phyloP scores from a whole-genome alignment of 2,329 filamentous ascomycete genomes.

The Coniochaeta prunicola region DNA sequence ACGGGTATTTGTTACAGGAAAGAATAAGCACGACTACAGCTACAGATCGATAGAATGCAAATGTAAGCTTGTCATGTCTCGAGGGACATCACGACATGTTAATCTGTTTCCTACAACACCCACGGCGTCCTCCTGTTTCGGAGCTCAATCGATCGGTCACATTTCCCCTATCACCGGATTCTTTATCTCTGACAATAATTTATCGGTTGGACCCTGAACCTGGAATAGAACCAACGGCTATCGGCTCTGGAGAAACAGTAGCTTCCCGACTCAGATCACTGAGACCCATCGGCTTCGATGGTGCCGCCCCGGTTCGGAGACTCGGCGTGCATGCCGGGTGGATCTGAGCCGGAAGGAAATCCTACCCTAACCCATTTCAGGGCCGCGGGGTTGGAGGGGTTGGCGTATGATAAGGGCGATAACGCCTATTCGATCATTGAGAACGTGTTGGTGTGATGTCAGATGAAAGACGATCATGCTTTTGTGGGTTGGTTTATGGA shows the following conservation, averaged over 20 bases:
- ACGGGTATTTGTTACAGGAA: neutral
- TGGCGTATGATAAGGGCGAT: neutral
- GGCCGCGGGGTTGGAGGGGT: neutral
- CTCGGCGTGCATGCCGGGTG: neutral
- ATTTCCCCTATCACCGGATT: neutral
- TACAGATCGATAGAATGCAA: neutral
- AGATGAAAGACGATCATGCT: neutral
- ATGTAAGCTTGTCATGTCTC: neutral
- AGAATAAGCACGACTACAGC: neutral
- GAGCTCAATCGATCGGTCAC: neutral
- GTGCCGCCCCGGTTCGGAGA: neutral
- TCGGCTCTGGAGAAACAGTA: neutral
- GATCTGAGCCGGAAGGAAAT: neutral
- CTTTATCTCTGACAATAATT: neutral
- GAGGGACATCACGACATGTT: neutral
- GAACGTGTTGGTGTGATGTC: neutral
- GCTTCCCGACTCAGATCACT: neutral
- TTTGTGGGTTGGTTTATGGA: no score
- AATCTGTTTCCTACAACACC: neutral
- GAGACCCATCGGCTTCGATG: neutral
- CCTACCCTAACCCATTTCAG: neutral
- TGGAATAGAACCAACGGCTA: neutral
- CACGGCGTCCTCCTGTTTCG: neutral
- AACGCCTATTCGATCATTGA: neutral
- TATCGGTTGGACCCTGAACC: neutral